Evolutionary conservation across 140 eudicot species (phyloP).

Genomic region (Ambrosia hybrid): DNA sequence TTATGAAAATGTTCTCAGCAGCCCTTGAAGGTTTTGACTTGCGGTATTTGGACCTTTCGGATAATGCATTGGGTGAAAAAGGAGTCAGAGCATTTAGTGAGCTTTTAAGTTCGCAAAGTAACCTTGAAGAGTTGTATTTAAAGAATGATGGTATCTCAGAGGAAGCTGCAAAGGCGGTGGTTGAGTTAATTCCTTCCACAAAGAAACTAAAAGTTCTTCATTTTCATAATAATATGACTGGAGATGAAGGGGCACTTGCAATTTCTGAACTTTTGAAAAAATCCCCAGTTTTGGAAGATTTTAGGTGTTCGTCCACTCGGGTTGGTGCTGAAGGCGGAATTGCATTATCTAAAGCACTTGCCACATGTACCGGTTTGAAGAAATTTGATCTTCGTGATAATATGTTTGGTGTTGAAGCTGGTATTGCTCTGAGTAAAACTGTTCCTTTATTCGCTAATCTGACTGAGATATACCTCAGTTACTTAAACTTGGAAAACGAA

Average conservation of each 20-base stretch:
- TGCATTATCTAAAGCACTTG: conserved; percentile 64
- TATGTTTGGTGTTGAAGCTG: conserved; percentile 76
- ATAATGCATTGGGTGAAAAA: conserved; percentile 82
- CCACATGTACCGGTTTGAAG: conserved; percentile 48
- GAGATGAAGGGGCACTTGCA: conserved; percentile 81
- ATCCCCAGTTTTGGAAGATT: conserved; percentile 58
- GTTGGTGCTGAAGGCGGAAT: conserved; percentile 71
- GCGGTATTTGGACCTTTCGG: conserved; percentile 59
- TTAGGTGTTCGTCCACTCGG: conserved; percentile 78
- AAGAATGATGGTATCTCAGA: conserved; percentile 80
- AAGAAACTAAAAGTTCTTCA: conserved; percentile 64
- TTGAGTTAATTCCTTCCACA: conserved; percentile 70
- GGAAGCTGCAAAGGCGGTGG: conserved; percentile 82
- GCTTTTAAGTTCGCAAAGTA: conserved; percentile 59
- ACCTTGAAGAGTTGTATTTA: conserved; percentile 72
- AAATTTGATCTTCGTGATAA: conserved; percentile 75
- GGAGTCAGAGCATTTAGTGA: conserved; percentile 74
- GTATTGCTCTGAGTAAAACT: conserved; percentile 45
- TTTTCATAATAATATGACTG: conserved; percentile 82
- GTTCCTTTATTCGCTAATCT: too few relatives aligned
- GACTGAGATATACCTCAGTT: too few relatives aligned
- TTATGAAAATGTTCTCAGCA: conserved; percentile 60
- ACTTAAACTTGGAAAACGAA: too few relatives aligned
- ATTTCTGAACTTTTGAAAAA: conserved; percentile 56
- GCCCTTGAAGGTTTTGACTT: conserved; percentile 62